Percentiles rank a stretch among this genome's conserved stretches.
Evolutionary conservation across 305 asterid species (phyloP).

Genomic region (Ilex paraguariensis): DNA sequence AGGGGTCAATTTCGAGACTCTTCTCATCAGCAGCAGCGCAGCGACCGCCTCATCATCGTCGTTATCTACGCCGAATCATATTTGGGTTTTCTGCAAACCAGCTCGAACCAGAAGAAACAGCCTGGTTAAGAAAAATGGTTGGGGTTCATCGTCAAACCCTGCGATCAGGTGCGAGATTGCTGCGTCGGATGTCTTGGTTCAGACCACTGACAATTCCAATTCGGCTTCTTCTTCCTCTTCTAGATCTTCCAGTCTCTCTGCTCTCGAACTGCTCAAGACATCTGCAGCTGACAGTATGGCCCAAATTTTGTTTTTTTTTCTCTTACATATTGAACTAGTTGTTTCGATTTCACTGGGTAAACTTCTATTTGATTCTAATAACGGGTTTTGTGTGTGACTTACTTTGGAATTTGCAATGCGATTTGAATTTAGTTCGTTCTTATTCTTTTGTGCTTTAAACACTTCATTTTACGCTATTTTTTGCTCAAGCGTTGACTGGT

Average conservation of each 20-base stretch:
- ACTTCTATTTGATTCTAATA: conserved; percentile 4
- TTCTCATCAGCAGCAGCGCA: conserved; percentile 44
- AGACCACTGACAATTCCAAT: conserved; percentile 28
- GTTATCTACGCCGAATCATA: conserved; percentile 36
- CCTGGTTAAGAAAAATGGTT: conserved; percentile 17
- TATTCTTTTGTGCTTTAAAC: no score
- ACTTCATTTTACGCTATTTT: no score
- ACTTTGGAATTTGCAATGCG: no score
- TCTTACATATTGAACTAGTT: background rate
- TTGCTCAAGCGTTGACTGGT: no score
- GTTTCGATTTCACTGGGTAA: no score
- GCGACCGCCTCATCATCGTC: conserved; percentile 27
- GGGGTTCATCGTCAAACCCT: conserved; percentile 3
- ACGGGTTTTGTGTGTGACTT: no score
- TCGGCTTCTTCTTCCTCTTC: conserved; percentile 31
- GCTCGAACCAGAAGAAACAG: conserved; percentile 31
- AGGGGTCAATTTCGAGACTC: conserved; percentile 73
- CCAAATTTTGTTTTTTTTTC: background rate
- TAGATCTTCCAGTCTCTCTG: conserved; percentile 74
- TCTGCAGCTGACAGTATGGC: conserved; percentile 90
- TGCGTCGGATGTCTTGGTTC: conserved; percentile 5
- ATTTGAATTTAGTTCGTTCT: no score
- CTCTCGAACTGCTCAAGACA: conserved; percentile 88
- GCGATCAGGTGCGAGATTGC: conserved; percentile 36
- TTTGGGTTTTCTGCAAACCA: conserved; percentile 36